phyloP scores from a whole-genome alignment of 345 rosid genomes.

The Iberis pinnata region DNA sequence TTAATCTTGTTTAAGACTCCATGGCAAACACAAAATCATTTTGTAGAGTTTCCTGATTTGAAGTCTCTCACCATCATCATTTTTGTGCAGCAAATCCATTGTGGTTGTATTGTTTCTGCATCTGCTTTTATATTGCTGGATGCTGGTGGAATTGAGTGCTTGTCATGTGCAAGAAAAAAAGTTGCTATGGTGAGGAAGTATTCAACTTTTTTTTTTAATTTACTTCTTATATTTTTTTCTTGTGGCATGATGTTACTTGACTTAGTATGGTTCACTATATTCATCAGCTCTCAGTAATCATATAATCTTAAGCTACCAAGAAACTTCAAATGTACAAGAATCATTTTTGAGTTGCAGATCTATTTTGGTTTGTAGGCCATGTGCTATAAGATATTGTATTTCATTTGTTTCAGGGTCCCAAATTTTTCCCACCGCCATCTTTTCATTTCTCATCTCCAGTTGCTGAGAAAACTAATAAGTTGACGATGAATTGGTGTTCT shows the following conservation, averaged over 20 bases:
- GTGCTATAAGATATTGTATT: slow-evolving; percentile 16
- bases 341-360: slow-evolving; percentile 6
- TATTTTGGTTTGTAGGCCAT: neutral
- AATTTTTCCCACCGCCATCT: slow-evolving; percentile 39
- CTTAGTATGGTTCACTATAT: slow-evolving; percentile 6
- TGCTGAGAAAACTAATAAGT: slow-evolving; percentile 51
- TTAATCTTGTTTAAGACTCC: slow-evolving; percentile 2
- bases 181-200: slow-evolving; percentile 45
- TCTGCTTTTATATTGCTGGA: slow-evolving; percentile 55
- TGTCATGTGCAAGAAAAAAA: slow-evolving; percentile 63
- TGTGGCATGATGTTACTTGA: neutral
- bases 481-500: slow-evolving; percentile 53
- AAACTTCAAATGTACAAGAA: slow-evolving; percentile 10
- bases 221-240: neutral
- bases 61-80: slow-evolving; percentile 17
- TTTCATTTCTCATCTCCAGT: slow-evolving; percentile 37
- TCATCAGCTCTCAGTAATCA: slow-evolving; percentile 6
- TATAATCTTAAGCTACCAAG: slow-evolving; percentile 7
- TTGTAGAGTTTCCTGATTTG: slow-evolving; percentile 9
- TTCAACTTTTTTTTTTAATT: slow-evolving; percentile 18
- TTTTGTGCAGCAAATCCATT: slow-evolving; percentile 68
- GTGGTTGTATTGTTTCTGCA: slow-evolving; percentile 85
- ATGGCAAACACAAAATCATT: slow-evolving; percentile 10
- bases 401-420: slow-evolving; percentile 49
- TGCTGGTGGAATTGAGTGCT: slow-evolving; percentile 90